Base-by-base conservation (phyloP, 208 protist genomes). In the Wallacemonas rigidus region DNA sequence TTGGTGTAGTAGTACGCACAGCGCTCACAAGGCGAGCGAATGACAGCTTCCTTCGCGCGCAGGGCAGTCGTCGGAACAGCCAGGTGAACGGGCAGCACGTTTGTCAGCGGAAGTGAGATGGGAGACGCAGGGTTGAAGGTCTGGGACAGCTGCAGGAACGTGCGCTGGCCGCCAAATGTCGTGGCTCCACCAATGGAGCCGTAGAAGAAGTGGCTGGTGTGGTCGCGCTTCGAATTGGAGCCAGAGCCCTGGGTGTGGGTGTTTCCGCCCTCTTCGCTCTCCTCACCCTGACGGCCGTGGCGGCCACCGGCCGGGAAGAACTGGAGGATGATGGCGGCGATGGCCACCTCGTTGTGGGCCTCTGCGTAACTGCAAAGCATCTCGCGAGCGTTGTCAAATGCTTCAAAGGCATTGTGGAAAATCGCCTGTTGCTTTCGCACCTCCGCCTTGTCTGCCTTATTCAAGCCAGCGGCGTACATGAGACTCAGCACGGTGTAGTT, bases 401-500 rank as follows among this genome's bases (percentile, higher is more conserved):
- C 40, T 17, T 75, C 69, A 40, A 62, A 55, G 47, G 51, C 55
- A 65, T 72, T 67, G 50, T 12, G 38, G 39, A 67, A 72, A 41
- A 74, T 67, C 11, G 3, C 2, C 38, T 61, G 40, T 14, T 71
- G 60, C 55, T 44, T 75, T 7, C 61, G 12, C 26, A 47, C 43
- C 40, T 79, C 69, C 8, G 45, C 57, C 62, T 74, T 44, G 62
- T 71, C 50, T 5, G 55, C 17, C 57, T 63, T 67, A 50, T 53
- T 58, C 44, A 47, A 43, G 14, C 64, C 41, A 3, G 56, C 54
- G 39, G 61, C 43, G 63, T 51, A 65, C 68, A 72, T 72, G 53
- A 72, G 68, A 14, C 53, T 60, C 54, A 72, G 41, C 3, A 69
- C 48, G 60, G 57, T 69, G 50, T 71, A 75, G 69, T 70, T 74